Evolutionary conservation across 2,329 filamentous ascomycete genomes (phyloP), one percentile per base, ranked within the genome.

Genomic region (Didymella sp.): DNA sequence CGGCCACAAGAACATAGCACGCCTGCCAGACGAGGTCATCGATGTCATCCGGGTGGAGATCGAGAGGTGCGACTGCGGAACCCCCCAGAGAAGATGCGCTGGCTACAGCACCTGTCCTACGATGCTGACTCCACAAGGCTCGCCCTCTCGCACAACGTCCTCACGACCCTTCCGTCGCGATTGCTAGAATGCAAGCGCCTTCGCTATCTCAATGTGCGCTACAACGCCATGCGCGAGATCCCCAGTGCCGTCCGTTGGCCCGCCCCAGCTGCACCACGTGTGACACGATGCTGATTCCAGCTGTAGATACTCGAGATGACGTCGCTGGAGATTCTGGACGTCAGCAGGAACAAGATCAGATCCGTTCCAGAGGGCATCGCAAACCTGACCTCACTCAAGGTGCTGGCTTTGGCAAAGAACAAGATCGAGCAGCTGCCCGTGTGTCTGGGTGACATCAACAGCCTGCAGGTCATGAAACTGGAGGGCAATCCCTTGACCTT

Each of bases 271-370:
- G 38, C 17, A 46, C 17, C 15, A 17, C 19, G 13, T 27, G 42
- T 17, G 40, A 47, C 33, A 4, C 19, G 40, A 31, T 58, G 41
- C 53, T 68, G 47, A 63, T 62, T 25, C 41, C 21, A 25, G 37
- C 33, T 31, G n/a, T 72, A 96, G 92, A 85, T 98, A 56, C 93
- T 94, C 73, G 88, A 92, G 75, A 83, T 98, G 60, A 88, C 86
- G 49, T 90, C 92, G 30, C 85, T 98, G 52, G 93, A 98, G 77
- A 96, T 97, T 57, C 85, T 98, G 59, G 94, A 98, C 77, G 84
- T 98, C 51, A 93, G 92, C 73, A 87, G 91, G 67, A 98, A 98
- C 74, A 91, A 89, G 74, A 87, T 98, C 59, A 85, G 85, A 44
- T 80, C 85, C 9, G 83, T 98, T 2, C 92, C 94, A 0, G 85